These are phyloP conservation scores for Suhomyces sp. DNA, from an alignment of 805 yeast species.

Conservation along the genomic window DNA sequence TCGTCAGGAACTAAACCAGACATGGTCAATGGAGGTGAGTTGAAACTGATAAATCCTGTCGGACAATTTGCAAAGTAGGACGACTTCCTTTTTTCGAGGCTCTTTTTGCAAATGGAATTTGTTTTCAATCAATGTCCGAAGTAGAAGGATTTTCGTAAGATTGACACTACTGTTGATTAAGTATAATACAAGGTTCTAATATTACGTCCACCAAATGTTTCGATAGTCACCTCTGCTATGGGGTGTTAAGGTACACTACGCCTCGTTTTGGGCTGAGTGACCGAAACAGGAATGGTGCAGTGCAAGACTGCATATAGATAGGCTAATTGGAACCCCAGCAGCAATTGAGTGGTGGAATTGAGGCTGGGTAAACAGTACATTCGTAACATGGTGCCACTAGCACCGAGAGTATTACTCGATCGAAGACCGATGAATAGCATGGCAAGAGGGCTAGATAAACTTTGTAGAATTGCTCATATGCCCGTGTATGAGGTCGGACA, in stretches of 20 bases:
- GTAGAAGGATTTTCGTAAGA: background rate
- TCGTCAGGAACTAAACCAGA: constrained; percentile 15
- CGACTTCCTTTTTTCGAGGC: background rate
- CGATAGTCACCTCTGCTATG: background rate
- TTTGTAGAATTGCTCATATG: background rate
- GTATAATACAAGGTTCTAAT: background rate
- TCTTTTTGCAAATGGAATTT: background rate
- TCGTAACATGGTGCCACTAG: background rate
- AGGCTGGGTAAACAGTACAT: background rate
- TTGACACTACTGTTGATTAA: background rate
- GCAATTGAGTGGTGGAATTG: background rate
- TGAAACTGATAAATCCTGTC: background rate
- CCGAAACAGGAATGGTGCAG: background rate
- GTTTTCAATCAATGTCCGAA: background rate
- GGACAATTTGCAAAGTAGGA: background rate
- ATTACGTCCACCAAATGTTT: background rate
- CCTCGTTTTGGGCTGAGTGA: background rate
- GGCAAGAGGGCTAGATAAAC: background rate
- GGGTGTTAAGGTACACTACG: background rate
- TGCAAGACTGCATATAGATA: background rate
- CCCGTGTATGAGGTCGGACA: background rate
- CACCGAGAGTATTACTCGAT: background rate
- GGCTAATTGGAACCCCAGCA: background rate
- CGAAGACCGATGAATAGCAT: background rate
- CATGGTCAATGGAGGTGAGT: constrained; percentile 1